Percentiles rank a stretch among this genome's conserved stretches.
These are phyloP conservation scores for Hypomontagnella monticulosa DNA, from an alignment of 495 filamentous ascomycete species.

Conservation along the genomic window DNA sequence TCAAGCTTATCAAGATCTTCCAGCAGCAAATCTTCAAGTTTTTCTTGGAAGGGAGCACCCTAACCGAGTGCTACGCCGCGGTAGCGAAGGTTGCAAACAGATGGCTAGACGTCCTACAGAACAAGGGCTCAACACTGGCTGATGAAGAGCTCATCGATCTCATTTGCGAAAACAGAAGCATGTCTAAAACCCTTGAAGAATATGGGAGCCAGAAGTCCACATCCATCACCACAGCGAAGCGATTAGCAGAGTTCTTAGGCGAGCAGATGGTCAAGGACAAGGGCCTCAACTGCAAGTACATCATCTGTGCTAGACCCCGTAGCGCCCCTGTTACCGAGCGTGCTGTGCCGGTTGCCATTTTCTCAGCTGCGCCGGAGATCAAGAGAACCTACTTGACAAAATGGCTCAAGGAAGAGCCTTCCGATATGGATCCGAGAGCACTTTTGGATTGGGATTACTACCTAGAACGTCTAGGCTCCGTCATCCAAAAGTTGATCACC, in stretches of 20 bases:
- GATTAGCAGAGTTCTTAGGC: slow-evolving; percentile 93
- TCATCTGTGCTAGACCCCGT: slow-evolving; percentile 88
- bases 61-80: slow-evolving; percentile 87
- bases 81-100: slow-evolving; percentile 95
- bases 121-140: slow-evolving; percentile 83
- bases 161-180: slow-evolving; percentile 98
- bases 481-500: slow-evolving; percentile 98
- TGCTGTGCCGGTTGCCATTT: slow-evolving; percentile 95
- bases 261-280: slow-evolving; percentile 99
- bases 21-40: slow-evolving; percentile 99
- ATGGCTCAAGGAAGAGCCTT: slow-evolving; percentile 94
- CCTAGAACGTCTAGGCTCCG: slow-evolving; percentile 89
- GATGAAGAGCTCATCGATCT: slow-evolving; percentile 98
- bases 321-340: slow-evolving; percentile 93
- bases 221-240: slow-evolving; percentile 96
- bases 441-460: slow-evolving; percentile 98
- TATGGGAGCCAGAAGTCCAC: slow-evolving; percentile 96
- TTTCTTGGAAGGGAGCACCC: slow-evolving; percentile 88
- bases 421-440: slow-evolving; percentile 87
- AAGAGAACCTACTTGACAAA: slow-evolving; percentile 92
- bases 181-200: slow-evolving; percentile 95
- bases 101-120: slow-evolving; percentile 94
- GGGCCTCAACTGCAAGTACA: slow-evolving; percentile 98
- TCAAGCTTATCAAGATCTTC: slow-evolving; percentile 99
- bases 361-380: slow-evolving; percentile 87